Evolutionary conservation across 257 asterid genomes (phyloP).

Genomic region (Vinca minor): DNA sequence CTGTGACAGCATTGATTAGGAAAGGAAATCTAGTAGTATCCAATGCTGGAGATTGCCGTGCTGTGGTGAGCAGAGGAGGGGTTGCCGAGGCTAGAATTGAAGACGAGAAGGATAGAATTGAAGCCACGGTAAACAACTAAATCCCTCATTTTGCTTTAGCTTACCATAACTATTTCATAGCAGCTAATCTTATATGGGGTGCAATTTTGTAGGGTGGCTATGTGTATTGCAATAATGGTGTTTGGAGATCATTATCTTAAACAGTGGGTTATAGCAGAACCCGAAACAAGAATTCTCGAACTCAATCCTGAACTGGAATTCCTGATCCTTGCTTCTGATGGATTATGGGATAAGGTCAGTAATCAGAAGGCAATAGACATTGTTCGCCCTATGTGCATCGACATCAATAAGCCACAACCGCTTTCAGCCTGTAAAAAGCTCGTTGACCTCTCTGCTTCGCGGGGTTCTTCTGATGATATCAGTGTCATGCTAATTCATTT

Average conservation of each 20-base stretch:
- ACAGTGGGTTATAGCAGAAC: constrained; percentile 79
- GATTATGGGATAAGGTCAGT: constrained; percentile 86
- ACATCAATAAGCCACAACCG: constrained; percentile 28
- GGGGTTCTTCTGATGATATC: constrained; percentile 71
- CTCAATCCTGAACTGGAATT: constrained; percentile 62
- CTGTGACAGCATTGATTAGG: constrained; percentile 62
- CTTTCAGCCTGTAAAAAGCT: constrained; percentile 67
- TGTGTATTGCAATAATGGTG: constrained; percentile 59
- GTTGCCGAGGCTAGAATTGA: constrained; percentile 60
- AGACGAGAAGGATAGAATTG: constrained; percentile 62
- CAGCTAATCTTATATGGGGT: constrained; percentile 15
- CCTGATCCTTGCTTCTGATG: constrained; percentile 83
- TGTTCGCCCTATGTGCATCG: constrained; percentile 38
- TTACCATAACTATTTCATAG: background rate
- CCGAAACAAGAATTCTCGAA: constrained; percentile 46
- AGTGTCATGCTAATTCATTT: constrained; percentile 59
- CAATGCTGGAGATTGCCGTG: constrained; percentile 85
- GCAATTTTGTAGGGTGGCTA: constrained; percentile 57
- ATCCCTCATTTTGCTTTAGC: background rate
- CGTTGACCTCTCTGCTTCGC: constrained; percentile 52
- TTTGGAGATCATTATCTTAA: constrained; percentile 70
- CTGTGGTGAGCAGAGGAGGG: constrained; percentile 62
- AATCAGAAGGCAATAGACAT: constrained; percentile 79
- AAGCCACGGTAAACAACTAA: constrained; percentile 46
- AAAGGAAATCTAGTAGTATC: constrained; percentile 60